Conservation (phyloP, 148 eudicot genomes). For the Silene conica region DNA sequence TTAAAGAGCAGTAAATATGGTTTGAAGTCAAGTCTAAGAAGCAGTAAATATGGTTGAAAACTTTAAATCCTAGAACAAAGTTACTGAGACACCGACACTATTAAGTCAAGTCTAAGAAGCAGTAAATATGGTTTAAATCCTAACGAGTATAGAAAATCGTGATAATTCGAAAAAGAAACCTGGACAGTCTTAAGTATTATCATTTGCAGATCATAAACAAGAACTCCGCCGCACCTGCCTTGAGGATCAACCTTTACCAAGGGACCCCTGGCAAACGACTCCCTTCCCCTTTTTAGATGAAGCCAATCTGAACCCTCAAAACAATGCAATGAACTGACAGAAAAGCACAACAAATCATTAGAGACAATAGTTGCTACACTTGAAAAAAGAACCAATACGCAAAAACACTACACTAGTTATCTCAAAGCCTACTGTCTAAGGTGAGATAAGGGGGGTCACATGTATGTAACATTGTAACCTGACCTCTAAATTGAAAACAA, state of each 20-base stretch:
- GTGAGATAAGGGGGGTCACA: not conserved
- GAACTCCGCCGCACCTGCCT: constrained; percentile 94
- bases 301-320: constrained; percentile 98
- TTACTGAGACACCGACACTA: not conserved
- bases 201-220: constrained; percentile 90
- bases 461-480: not conserved
- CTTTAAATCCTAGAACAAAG: no score
- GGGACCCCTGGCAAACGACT: constrained; percentile 88
- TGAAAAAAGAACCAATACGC: not conserved
- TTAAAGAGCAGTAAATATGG: no score
- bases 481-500: not conserved
- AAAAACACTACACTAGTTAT: not conserved
- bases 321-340: constrained; percentile 89
- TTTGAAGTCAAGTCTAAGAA: no score
- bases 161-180: constrained; percentile 49
- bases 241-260: constrained; percentile 87
- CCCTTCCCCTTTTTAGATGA: constrained; percentile 84
- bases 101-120: not conserved
- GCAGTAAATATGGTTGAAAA: no score
- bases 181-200: constrained; percentile 86
- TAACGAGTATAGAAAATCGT: not conserved
- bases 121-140: constrained; percentile 1
- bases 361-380: constrained; percentile 1
- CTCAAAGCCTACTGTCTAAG: not conserved
- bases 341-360: constrained; percentile 22